Conservation (phyloP, 768 basidiomycete species). For the Sarcomyxa edulis region DNA sequence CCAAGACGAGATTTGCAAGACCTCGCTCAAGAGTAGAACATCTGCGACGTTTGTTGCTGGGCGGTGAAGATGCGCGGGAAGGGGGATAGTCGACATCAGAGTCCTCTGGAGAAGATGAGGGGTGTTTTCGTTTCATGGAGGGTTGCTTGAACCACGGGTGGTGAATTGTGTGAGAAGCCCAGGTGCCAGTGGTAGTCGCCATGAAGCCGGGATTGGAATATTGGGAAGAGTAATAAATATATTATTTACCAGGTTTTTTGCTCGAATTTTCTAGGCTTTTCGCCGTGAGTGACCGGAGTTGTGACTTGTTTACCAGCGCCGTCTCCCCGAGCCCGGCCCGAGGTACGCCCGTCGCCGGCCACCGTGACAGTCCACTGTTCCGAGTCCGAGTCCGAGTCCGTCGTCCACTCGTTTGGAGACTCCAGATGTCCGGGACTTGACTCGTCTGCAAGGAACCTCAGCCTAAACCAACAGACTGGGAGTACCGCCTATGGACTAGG, state of each 20-base stretch:
- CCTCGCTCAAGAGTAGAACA: slow-evolving; percentile 49
- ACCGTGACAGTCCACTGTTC: no score
- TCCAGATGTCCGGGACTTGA: no score
- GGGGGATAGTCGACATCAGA: slow-evolving; percentile 11
- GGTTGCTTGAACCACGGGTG: slow-evolving; percentile 40
- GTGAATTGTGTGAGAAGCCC: slow-evolving; percentile 21
- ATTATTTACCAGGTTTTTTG: not conserved
- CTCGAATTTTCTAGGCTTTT: slow-evolving; percentile 5
- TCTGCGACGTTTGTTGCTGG: slow-evolving; percentile 14
- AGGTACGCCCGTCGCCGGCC: no score
- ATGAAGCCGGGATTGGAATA: no score
- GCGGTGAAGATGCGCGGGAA: slow-evolving; percentile 7
- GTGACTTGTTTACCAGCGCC: not conserved
- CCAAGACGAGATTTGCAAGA: slow-evolving; percentile 45
- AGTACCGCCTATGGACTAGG: no score
- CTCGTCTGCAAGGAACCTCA: no score
- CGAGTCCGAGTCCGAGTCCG: no score
- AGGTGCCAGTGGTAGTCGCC: slow-evolving; percentile 6
- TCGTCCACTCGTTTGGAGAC: no score
- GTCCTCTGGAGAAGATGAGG: slow-evolving; percentile 16
- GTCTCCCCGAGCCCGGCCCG: no score
- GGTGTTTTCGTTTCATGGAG: slow-evolving; percentile 36
- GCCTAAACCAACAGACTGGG: no score
- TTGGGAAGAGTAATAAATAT: no score
- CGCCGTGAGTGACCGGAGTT: no score